Evolutionary conservation across 805 yeast species (phyloP).

Genomic region (Pichia cabralensis): DNA sequence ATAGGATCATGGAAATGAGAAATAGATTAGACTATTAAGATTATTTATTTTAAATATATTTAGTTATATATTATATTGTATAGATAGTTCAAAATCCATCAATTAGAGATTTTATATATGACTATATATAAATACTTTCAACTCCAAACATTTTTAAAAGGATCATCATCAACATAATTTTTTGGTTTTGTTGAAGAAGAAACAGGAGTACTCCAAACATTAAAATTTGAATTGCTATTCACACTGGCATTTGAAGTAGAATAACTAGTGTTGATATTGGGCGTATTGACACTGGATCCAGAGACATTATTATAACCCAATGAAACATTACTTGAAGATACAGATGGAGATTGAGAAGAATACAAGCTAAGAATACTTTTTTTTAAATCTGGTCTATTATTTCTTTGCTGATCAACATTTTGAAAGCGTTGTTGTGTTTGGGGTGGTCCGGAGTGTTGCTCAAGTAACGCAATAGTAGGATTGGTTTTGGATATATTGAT

Average conservation of each 20-base stretch:
- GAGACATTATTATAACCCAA: too few species aligned
- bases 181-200: conserved; percentile 1
- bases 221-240: too few species aligned
- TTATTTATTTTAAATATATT: not conserved
- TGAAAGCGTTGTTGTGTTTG: not conserved
- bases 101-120: too few species aligned
- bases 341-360: conserved; percentile 47
- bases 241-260: not conserved
- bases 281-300: not conserved
- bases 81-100: not conserved
- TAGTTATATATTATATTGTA: not conserved
- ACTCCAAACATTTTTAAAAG: conserved; percentile 26
- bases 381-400: conserved; percentile 72
- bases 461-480: conserved; percentile 5
- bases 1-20: conserved; percentile 42
- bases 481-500: not conserved
- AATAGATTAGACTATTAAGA: conserved; percentile 27
- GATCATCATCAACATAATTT: conserved; percentile 16
- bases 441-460: conserved; percentile 5
- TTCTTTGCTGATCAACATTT: conserved; percentile 16
- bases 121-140: conserved; percentile 2
- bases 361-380: conserved; percentile 86
- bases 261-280: conserved; percentile 5
- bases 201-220: not conserved
- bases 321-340: too few species aligned